A percentile compares a stretch with the other conserved stretches of the same genome.
These are phyloP conservation scores for Citrullus amarus DNA, from an alignment of 306 rosid species.

Conservation along the genomic window DNA sequence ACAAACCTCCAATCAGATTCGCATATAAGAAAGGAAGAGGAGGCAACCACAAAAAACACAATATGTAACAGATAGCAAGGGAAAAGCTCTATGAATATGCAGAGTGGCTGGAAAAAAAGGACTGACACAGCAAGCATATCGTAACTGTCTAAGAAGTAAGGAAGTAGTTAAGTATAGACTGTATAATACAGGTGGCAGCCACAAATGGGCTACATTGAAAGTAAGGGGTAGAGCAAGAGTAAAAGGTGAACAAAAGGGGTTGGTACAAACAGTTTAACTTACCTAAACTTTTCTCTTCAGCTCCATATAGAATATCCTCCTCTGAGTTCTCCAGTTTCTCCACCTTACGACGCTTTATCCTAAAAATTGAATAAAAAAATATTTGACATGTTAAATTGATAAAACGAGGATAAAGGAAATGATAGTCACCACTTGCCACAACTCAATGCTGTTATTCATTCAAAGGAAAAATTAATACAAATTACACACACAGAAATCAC, in stretches of 20 bases:
- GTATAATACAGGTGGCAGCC: not conserved
- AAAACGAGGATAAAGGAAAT: not conserved
- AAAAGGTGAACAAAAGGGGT: not conserved
- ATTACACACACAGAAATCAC: not conserved
- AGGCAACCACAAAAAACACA: not conserved
- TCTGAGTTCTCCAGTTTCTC: conserved; percentile 26
- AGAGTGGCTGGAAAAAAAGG: not conserved
- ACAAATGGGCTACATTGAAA: not conserved
- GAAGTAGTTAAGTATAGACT: not conserved
- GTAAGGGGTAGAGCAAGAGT: not conserved
- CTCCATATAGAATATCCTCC: conserved; percentile 30
- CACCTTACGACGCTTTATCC: conserved; percentile 44
- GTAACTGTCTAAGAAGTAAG: not conserved
- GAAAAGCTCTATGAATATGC: not conserved
- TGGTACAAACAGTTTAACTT: conserved; percentile 10
- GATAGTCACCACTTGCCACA: not conserved
- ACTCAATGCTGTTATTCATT: not conserved
- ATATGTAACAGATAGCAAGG: not conserved
- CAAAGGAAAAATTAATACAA: not conserved
- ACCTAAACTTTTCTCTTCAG: conserved; percentile 27
- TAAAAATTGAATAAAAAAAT: conserved; percentile 14
- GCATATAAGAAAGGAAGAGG: not conserved
- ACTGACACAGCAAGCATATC: not conserved
- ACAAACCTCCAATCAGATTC: not conserved
- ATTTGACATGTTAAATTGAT: not conserved